A percentile compares a stretch with the other conserved stretches of the same genome.
Conservation (phyloP, 352 stramenopile species). For the Aphanomyces euteiches region DNA sequence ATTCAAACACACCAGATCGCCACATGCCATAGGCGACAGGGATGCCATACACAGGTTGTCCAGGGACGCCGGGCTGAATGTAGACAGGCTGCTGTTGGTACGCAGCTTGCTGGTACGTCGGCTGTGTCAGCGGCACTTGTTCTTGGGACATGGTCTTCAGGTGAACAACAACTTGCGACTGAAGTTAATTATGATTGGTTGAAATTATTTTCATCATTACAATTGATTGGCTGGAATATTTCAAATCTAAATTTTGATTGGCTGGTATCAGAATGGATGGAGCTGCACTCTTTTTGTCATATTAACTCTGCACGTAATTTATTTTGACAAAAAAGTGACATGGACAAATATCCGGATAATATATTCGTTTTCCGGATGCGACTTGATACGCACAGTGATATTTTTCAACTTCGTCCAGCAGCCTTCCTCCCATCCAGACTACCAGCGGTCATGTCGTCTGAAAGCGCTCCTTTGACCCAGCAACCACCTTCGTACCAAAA, state of each 20-base stretch:
- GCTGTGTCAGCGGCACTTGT: background rate
- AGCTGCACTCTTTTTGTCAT: too few relatives aligned
- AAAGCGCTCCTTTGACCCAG: background rate
- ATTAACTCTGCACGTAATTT: too few relatives aligned
- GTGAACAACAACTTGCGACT: background rate
- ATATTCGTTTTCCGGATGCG: too few relatives aligned
- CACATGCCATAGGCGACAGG: conserved; percentile 30
- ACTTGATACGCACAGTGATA: too few relatives aligned
- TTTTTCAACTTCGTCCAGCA: too few relatives aligned
- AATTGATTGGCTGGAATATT: too few relatives aligned
- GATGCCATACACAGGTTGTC: background rate
- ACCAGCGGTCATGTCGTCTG: background rate
- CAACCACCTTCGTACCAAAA: conserved; percentile 3
- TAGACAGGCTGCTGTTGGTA: background rate
- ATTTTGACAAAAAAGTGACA: too few relatives aligned
- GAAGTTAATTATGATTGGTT: background rate
- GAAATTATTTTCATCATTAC: too few relatives aligned
- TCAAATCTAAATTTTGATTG: too few relatives aligned
- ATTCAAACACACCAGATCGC: conserved; percentile 44
- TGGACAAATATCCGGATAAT: too few relatives aligned
- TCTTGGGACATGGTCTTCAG: conserved; percentile 1
- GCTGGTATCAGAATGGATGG: too few relatives aligned
- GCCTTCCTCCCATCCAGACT: too few relatives aligned
- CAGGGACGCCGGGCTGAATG: background rate
- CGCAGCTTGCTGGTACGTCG: background rate